A percentile compares a stretch with the other conserved stretches of the same genome.
Conservation (phyloP, 2,329 filamentous ascomycete species). For the Triangularia setosa region DNA sequence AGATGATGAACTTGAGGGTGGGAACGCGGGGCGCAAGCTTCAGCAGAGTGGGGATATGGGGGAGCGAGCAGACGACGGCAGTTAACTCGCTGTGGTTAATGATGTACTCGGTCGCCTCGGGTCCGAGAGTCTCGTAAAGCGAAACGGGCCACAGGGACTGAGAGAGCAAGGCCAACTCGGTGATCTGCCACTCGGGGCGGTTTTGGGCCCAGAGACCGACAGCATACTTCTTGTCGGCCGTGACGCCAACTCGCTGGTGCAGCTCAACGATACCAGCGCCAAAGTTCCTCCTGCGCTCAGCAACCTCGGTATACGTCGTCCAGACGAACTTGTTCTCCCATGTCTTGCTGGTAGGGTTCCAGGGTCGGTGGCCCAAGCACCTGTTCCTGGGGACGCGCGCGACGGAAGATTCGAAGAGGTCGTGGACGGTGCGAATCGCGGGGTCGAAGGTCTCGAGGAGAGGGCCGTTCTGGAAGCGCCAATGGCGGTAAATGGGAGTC, state of each 20-base stretch:
- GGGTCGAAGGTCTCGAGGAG: constrained; percentile 72
- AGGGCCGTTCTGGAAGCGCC: constrained; percentile 66
- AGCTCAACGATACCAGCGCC: constrained; percentile 82
- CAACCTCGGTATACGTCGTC: constrained; percentile 78
- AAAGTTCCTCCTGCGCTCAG: constrained; percentile 74
- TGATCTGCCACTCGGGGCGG: constrained; percentile 83
- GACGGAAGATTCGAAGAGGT: constrained; percentile 70
- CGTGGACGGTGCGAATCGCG: constrained; percentile 66
- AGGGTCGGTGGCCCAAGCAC: constrained; percentile 78
- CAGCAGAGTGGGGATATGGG: constrained; percentile 75
- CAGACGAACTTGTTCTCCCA: constrained; percentile 75
- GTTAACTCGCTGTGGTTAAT: constrained; percentile 80
- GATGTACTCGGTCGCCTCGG: constrained; percentile 90
- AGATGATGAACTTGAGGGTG: constrained; percentile 80
- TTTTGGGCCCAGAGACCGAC: constrained; percentile 86
- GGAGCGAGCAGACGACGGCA: constrained; percentile 73
- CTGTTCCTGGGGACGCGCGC: constrained; percentile 60
- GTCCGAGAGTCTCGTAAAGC: constrained; percentile 91
- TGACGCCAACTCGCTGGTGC: constrained; percentile 67
- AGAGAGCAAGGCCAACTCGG: constrained; percentile 80
- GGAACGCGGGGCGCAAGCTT: constrained; percentile 76
- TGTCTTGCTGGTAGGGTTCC: constrained; percentile 67
- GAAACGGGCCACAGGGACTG: constrained; percentile 88
- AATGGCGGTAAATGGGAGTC: constrained; percentile 77
- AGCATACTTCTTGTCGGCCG: constrained; percentile 64